These are phyloP conservation scores for Amphicarpaea edgeworthii DNA, from an alignment of 306 rosid species.

Conservation along the genomic window DNA sequence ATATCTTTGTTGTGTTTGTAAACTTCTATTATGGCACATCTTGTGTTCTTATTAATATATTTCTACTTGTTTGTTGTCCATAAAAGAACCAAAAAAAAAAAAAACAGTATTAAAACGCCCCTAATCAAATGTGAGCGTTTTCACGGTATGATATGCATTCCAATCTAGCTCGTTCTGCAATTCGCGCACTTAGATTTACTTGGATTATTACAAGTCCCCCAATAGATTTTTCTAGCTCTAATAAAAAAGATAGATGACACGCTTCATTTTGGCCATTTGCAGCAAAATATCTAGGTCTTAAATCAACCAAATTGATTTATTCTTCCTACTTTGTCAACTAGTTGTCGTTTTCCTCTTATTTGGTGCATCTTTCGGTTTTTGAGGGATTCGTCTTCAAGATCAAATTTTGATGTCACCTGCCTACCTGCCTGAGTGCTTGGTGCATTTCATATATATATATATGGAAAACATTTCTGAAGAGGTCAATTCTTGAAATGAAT, in stretches of 20 bases:
- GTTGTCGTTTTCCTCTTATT: not conserved
- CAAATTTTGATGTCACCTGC: not conserved
- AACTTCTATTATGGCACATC: too few species aligned
- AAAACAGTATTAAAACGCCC: not conserved
- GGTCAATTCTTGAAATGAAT: not conserved
- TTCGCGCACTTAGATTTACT: not conserved
- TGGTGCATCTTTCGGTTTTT: slow-evolving; percentile 14
- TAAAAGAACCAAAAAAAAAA: too few species aligned
- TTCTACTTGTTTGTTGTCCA: too few species aligned
- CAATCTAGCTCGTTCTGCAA: not conserved
- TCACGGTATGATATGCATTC: not conserved
- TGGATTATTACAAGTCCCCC: not conserved
- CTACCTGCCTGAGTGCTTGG: not conserved
- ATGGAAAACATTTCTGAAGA: not conserved
- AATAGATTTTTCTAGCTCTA: not conserved
- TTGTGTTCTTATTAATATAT: too few species aligned
- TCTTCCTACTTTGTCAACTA: slow-evolving; percentile 6
- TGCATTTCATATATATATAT: not conserved
- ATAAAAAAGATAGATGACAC: not conserved
- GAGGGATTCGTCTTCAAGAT: slow-evolving; percentile 21
- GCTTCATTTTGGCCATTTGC: not conserved
- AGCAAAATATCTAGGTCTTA: not conserved
- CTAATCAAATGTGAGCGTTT: not conserved
- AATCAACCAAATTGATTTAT: not conserved
- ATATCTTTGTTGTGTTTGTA: too few species aligned